Percentiles rank a stretch among this genome's conserved stretches.
phyloP scores from a whole-genome alignment of 768 basidiomycete species.

The Leccinum uliginosum region DNA sequence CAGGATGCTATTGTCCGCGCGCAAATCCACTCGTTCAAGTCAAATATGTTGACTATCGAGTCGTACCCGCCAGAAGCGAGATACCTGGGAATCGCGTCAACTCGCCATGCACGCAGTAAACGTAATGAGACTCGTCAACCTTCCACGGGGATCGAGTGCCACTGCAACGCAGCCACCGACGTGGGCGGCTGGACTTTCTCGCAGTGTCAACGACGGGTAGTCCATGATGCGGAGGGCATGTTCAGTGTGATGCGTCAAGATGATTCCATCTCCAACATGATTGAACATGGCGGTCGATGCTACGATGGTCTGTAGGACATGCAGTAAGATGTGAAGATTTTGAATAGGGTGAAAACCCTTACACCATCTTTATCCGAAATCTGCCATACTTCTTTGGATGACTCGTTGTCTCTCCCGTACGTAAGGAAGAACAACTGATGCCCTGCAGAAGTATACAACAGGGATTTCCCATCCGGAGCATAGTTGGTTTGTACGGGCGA shows the following conservation, averaged over 20 bases:
- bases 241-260: conserved; percentile 60
- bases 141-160: conserved; percentile 76
- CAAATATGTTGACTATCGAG: conserved; percentile 80
- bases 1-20: conserved; percentile 70
- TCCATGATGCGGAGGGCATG: conserved; percentile 65
- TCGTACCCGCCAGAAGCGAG: conserved; percentile 78
- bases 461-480: conserved; percentile 63
- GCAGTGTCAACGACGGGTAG: conserved; percentile 55
- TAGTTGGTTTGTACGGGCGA: conserved; percentile 66
- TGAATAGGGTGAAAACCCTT: not conserved
- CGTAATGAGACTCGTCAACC: conserved; percentile 32
- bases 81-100: conserved; percentile 41
- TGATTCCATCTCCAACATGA: conserved; percentile 66
- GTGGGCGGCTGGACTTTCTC: conserved; percentile 67
- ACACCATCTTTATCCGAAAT: conserved; percentile 31
- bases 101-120: not conserved
- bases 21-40: conserved; percentile 76
- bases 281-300: conserved; percentile 72
- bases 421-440: conserved; percentile 62
- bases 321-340: not conserved
- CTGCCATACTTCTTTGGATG: conserved; percentile 49
- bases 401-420: conserved; percentile 49
- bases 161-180: conserved; percentile 77
- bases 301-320: conserved; percentile 37
- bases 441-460: conserved; percentile 59